Conservation (phyloP, 768 basidiomycete species). For the Russula earlei region DNA sequence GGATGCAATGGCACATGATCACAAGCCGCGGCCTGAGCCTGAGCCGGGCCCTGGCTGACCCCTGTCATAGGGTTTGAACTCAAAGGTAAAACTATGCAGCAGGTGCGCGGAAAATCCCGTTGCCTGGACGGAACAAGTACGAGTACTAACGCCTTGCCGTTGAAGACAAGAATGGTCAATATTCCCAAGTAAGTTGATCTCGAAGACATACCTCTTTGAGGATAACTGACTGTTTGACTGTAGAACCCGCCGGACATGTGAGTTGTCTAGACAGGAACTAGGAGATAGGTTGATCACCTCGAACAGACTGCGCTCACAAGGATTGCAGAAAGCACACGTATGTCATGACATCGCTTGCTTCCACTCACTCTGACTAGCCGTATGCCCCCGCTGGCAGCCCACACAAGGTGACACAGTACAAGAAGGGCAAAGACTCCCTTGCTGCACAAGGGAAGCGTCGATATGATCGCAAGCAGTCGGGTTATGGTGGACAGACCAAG, state of each 20-base stretch:
- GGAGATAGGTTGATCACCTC: conserved; percentile 16
- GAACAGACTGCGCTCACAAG: conserved; percentile 88
- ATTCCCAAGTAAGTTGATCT: conserved; percentile 70
- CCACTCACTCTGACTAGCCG: not conserved
- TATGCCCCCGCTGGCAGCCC: conserved; percentile 42
- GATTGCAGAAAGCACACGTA: conserved; percentile 96
- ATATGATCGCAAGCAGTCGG: conserved; percentile 97
- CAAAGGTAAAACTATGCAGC: too few species aligned
- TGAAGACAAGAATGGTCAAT: conserved; percentile 96
- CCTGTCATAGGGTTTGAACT: too few species aligned
- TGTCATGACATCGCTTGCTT: conserved; percentile 25
- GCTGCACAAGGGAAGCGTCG: conserved; percentile 99
- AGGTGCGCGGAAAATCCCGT: too few species aligned
- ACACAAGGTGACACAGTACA: conserved; percentile 99
- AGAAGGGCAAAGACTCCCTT: conserved; percentile 98
- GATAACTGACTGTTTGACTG: conserved; percentile 8
- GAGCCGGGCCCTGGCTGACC: too few species aligned
- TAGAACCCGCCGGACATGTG: conserved; percentile 94
- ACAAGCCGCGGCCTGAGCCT: too few species aligned
- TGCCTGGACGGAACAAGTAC: too few species aligned
- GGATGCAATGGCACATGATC: too few species aligned
- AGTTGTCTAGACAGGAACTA: conserved; percentile 29
- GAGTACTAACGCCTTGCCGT: not conserved
- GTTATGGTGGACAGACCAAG: conserved; percentile 99
- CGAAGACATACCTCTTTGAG: not conserved